Percentiles rank a stretch among this genome's conserved stretches.
Evolutionary conservation across 495 filamentous ascomycete genomes (phyloP).

Genomic region (Podospora anserina): DNA sequence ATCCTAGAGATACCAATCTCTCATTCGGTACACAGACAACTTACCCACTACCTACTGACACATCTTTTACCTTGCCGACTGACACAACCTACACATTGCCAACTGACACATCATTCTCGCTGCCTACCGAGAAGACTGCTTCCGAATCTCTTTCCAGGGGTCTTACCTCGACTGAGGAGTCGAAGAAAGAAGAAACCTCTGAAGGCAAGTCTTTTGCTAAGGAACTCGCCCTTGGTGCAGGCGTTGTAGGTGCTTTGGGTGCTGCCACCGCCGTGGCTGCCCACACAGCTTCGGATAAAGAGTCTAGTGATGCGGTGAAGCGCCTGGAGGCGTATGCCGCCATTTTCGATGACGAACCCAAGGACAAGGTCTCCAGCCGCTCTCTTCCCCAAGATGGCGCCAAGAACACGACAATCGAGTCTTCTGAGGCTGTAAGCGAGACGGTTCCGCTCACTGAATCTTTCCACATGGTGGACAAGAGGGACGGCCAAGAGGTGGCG

Average conservation of each 20-base stretch:
- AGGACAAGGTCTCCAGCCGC: neutral
- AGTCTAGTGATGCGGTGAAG: conserved; percentile 18
- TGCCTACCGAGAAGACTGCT: conserved; percentile 14
- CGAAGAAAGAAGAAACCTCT: conserved; percentile 10
- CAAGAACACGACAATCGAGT: conserved; percentile 19
- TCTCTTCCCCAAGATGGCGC: conserved; percentile 16
- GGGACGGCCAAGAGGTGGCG: conserved; percentile 33
- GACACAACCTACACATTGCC: conserved; percentile 19
- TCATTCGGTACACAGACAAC: conserved; percentile 15
- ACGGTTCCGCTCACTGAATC: conserved; percentile 38
- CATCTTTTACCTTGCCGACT: conserved; percentile 18
- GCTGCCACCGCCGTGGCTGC: conserved; percentile 25
- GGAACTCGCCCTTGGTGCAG: conserved; percentile 29
- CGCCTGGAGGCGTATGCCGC: conserved; percentile 25
- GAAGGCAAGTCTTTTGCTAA: conserved; percentile 14
- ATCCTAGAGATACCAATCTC: conserved; percentile 14
- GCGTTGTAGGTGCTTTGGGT: conserved; percentile 23
- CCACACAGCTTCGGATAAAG: conserved; percentile 20
- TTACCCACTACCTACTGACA: conserved; percentile 20
- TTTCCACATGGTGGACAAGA: conserved; percentile 37
- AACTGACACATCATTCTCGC: conserved; percentile 17
- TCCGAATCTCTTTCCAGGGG: conserved; percentile 7
- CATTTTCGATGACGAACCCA: conserved; percentile 16
- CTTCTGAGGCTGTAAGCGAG: conserved; percentile 33
- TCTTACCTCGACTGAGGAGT: conserved; percentile 4